These are phyloP conservation scores for Pneumocystis carinii DNA, from an alignment of 1,139 yeast genomes.

Conservation along the genomic window DNA sequence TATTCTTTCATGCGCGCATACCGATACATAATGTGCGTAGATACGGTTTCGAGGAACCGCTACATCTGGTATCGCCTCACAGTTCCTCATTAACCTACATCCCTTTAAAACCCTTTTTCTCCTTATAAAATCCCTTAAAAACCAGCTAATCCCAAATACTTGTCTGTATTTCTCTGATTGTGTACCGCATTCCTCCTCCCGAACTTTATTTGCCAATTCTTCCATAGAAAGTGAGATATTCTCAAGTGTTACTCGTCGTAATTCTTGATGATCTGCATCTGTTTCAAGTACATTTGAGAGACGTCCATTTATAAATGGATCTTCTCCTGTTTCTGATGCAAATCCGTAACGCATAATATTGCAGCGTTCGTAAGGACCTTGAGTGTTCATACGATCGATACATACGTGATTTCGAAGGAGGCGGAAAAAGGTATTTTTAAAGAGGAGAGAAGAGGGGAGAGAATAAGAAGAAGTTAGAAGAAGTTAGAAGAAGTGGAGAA, in stretches of 20 bases:
- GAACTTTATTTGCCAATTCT: slow-evolving; percentile 38
- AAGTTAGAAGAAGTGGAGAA: no score
- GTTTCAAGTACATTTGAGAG: background rate
- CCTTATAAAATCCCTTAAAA: slow-evolving; percentile 19
- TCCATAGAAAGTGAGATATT: slow-evolving; percentile 29
- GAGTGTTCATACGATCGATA: no score
- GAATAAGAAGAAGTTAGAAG: no score
- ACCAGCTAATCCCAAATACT: slow-evolving; percentile 69
- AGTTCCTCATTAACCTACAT: slow-evolving; percentile 34
- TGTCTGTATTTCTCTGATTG: slow-evolving; percentile 54
- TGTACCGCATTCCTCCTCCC: slow-evolving; percentile 30
- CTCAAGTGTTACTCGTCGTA: slow-evolving; percentile 12
- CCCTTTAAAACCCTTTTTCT: no score
- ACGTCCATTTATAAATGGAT: background rate
- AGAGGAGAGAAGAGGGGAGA: no score
- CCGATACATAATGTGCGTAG: slow-evolving; percentile 61
- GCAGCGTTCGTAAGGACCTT: background rate
- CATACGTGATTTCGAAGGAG: no score
- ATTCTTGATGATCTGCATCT: background rate
- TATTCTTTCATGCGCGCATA: slow-evolving; percentile 52
- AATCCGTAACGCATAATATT: background rate
- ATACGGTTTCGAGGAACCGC: slow-evolving; percentile 75
- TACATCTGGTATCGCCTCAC: slow-evolving; percentile 48
- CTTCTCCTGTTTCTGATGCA: background rate
- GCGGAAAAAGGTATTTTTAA: no score